Evolutionary conservation across 495 filamentous ascomycete species (phyloP), one percentile per base, ranked within the genome.

Genomic region (Aspergillus baeticus): DNA sequence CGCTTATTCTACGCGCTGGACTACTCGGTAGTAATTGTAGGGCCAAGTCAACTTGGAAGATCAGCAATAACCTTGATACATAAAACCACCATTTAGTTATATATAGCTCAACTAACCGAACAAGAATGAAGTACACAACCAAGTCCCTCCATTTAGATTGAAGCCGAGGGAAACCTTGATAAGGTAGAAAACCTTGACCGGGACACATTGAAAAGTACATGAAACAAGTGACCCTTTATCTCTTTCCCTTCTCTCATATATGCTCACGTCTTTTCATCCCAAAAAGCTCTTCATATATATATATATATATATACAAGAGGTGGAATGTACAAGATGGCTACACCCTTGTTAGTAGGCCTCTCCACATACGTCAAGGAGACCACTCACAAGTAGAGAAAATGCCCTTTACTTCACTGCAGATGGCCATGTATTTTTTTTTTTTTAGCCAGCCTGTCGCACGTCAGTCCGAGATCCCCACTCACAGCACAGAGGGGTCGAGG

Each of bases 121-220:
- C 22, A 33, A 3, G 3, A 44, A 36, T 22, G 14, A 8, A 54
- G 20, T 43, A 37, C 18, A 37, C 1, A 56, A 38, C 23, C 13
- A 39, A 45, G n/a, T 44, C 58, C 53, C 34, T 51, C 59, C 63
- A 62, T 65, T 65, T 29, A 46, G 56, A 50, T 49, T 15, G 43
- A 35, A 41, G 51, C 46, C 59, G 60, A 60, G 63, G 62, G 52
- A 62, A 62, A 58, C 29, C 59, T 49, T 21, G 33, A 6, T 18
- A 17, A 51, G 62, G 58, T 44, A 54, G n/a, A 62, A 62, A 65
- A 58, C 63, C 63, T 55, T 55, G 59, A 39, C 57, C 54, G 42
- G 57, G 57, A 58, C 41, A 43, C 50, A 58, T 13, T 13, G n/a
- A n/a, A n/a, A n/a, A 47, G 15, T 26, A 44, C 6, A 44, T n/a